Base-by-base conservation (phyloP, 2,329 filamentous ascomycete genomes). In the Trichoderma sp. region DNA sequence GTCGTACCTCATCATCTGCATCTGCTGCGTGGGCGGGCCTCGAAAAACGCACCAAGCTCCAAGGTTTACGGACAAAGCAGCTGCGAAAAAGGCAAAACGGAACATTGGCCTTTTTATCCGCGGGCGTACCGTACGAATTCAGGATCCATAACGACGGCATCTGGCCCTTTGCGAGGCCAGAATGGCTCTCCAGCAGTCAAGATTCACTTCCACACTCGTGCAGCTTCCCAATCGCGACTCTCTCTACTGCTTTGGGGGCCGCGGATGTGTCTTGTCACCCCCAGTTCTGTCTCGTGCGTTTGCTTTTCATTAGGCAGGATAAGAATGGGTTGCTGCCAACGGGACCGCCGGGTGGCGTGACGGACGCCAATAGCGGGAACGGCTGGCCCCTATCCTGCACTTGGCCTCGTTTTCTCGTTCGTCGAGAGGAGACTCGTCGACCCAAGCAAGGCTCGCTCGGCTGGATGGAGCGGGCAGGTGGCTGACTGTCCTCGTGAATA, bases 321-420 rank as follows among this genome's bases (percentile, higher is more conserved):
- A 59, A 29, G 29, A 31, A 66, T 60, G 41, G 24, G 66, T 71
- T 71, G 75, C 63, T 68, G 71, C 75, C 69, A 64, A 68, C 75
- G 69, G 75, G 62, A 68, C 50, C 45, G 63, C 69, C 69, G 75
- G 69, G 75, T 76, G 75, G 75, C 75, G 71, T 66, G 60, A 71
- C 59, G 67, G 60, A 71, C 62, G 66, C 59, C 74, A 53, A 71
- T 66, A 56, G 66, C 73, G 59, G 73, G 6, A 60, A 67, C 60
- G 45, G 62, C 62, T 38, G 38, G 35, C 62, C 66, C 66, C 53
- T 64, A 63, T 71, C 65, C 59, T 41, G 45, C 35, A 16, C 65
- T 71, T 60, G 56, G 71, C 24, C 64, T 67, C 59, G 65, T 53
- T 53, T 35, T 65, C 56, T 71, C 50, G 35, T 41, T 71, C 67